A percentile compares a stretch with the other conserved stretches of the same genome.
These are phyloP conservation scores for Neofusicoccum parvum DNA, from an alignment of 2,329 filamentous ascomycete genomes.

Conservation along the genomic window DNA sequence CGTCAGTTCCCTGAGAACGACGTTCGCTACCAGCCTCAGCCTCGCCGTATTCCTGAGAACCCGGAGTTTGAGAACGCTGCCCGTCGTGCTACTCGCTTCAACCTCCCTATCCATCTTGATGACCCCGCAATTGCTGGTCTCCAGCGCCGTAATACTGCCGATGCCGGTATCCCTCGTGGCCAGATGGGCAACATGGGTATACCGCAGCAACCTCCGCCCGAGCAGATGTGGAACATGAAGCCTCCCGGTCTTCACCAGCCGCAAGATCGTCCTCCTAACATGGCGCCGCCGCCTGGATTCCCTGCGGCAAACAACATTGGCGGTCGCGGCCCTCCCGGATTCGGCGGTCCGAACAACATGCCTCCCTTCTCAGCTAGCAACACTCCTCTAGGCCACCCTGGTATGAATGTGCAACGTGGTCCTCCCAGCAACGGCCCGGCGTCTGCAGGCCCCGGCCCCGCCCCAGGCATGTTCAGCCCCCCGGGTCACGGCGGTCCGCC, in stretches of 20 bases:
- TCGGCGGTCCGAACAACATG: constrained; percentile 13
- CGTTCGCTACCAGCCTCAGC: constrained; percentile 15
- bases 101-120: constrained; percentile 32
- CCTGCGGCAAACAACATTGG: constrained; percentile 3
- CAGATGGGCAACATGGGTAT: constrained; percentile 45
- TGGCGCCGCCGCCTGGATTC: constrained; percentile 18
- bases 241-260: constrained; percentile 15
- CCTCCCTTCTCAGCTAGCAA: constrained; percentile 37
- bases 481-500: constrained; percentile 8
- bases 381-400: constrained; percentile 41
- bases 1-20: constrained; percentile 23
- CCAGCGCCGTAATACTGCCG: constrained; percentile 40
- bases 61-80: constrained; percentile 36
- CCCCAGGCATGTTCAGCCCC: constrained; percentile 13
- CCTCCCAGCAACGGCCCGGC: constrained; percentile 26
- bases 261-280: constrained; percentile 16
- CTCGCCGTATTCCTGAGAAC: constrained; percentile 35
- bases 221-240: constrained; percentile 26
- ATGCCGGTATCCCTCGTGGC: constrained; percentile 31
- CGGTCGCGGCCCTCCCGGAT: constrained; percentile 17
- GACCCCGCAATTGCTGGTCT: constrained; percentile 35
- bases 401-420: constrained; percentile 34
- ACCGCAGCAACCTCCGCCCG: constrained; percentile 41
- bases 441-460: constrained; percentile 6
- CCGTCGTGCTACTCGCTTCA: constrained; percentile 26